Evolutionary conservation across 345 rosid species (phyloP), one percentile per base, ranked within the genome.

Genomic region (Turnera subulata): DNA sequence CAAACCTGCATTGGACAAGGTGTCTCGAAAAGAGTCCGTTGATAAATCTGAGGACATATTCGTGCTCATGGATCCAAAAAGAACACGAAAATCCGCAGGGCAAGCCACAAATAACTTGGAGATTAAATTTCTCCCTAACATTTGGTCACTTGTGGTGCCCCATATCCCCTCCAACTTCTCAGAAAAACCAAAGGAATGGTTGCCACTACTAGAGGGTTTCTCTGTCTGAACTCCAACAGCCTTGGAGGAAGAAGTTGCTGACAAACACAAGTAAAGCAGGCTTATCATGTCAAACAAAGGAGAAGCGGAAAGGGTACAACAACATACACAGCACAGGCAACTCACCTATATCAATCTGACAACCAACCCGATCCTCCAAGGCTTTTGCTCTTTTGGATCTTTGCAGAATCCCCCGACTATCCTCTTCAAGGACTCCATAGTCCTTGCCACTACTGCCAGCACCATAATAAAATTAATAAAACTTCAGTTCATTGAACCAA

Each of bases 161-260:
- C 97, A 89, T 23, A 89, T 78, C 29, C 70, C 79, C 48, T 55
- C 76, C 73, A 89, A 79, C 70, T 79, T 83, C 58, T 71, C 47
- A 38, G 78, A 78, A 68, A 82, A 78, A 58, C 65, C 69, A 57
- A 42, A 39, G 55, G 61, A 64, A 39, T 56, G 47, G 37, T 61
- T 58, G 62, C 78, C 72, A 56, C 51, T 52, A 3, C 50, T 50
- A 25, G 33, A 64, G 32, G 39, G 50, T 47, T 53, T 49, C n/a
- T 78, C 86, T 4, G 86, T 76, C 62, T 89, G 97, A 68, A 92
- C 78, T 76, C 95, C 96, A 47, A 72, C 64, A 44, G 76, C 72
- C 76, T 68, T 76, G 55, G 67, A 76, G 18, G 84, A 78, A 69
- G 79, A 69, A 74, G 63, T 67, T 67, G 59, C 82, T 73, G 69